Base-by-base conservation (phyloP, 2,329 filamentous ascomycete species). In the Fusarium ramigenum region DNA sequence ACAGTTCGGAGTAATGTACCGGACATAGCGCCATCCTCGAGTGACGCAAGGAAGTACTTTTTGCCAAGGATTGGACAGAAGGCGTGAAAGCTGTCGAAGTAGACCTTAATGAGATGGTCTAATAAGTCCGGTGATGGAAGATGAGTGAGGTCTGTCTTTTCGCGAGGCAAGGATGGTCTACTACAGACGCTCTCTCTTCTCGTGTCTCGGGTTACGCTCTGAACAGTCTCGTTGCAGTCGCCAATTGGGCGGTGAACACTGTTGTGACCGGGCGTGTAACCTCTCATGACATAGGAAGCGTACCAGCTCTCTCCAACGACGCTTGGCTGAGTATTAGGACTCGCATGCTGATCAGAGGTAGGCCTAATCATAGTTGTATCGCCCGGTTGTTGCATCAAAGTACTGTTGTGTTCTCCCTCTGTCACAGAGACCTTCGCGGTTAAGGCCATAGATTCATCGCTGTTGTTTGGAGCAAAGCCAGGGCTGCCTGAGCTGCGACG, bases 11-110 rank as follows among this genome's bases (percentile, higher is more conserved):
- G 23, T 0, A 72, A 19, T 1, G 68, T 72, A 4, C n/a, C 36
- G 0, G 69, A 72, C 7, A 58, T 15, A 0, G n/a, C 34, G 0
- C 59, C 58, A 2, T 64, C 49, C 0, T 57, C n/a, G 0, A 72
- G 32, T 1, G 63, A 63, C 0, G 28, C 5, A 1, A 60, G 37
- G 2, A 71, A 71, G 0, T 21, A 23, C 1, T 36, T 39, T 4
- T 7, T 64, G 7, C 25, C 23, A 1, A 71, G 32, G 0, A 72
- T 72, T 0, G 69, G 69, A 4, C 69, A 69, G 2, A 72, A 72
- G 0, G 32, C 9, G 1, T 64, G 68, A 1, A 72, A 72, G 0
- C 43, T 37, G 0, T 64, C 49, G 10, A 72, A 72, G 25, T 72
- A 72, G 10, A 39, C 58, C 4, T 72, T 58, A 2, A 72, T 68